Evolutionary conservation across 2,329 filamentous ascomycete species (phyloP).

Genomic region (Pseudogymnoascus sp.): DNA sequence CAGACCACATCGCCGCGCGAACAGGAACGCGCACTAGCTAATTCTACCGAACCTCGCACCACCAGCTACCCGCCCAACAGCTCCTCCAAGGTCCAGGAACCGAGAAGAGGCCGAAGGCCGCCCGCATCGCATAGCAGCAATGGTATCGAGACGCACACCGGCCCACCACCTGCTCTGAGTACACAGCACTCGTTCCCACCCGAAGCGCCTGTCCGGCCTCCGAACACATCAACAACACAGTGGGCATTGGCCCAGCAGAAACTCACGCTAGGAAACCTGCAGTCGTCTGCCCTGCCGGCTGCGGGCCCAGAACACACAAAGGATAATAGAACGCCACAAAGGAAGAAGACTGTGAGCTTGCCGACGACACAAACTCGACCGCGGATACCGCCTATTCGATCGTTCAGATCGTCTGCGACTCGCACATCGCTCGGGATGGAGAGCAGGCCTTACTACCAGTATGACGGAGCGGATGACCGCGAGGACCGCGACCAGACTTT

Average conservation of each 20-base stretch:
- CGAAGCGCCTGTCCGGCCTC: not conserved
- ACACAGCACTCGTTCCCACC: not conserved
- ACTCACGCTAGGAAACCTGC: not conserved
- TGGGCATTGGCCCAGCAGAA: constrained; percentile 11
- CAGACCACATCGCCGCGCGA: not conserved
- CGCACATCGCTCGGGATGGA: constrained; percentile 9
- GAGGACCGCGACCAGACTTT: constrained; percentile 16
- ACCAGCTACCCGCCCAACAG: not conserved
- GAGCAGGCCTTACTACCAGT: not conserved
- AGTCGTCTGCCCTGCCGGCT: not conserved
- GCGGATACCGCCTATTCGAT: constrained; percentile 9
- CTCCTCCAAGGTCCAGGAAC: not conserved
- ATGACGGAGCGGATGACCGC: not conserved
- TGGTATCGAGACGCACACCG: constrained; percentile 10
- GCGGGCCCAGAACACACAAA: not conserved
- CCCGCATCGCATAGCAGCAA: constrained; percentile 11
- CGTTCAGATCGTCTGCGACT: constrained; percentile 11
- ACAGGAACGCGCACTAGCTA: not conserved
- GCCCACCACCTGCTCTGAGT: constrained; percentile 10
- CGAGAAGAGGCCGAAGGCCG: not conserved
- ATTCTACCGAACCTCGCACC: not conserved
- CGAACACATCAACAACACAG: constrained; percentile 8
- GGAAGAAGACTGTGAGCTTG: not conserved
- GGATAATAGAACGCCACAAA: not conserved
- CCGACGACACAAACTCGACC: not conserved